Percentiles rank a stretch among this genome's conserved stretches.
Conservation (phyloP, 768 basidiomycete species). For the Mycena latifolia region DNA sequence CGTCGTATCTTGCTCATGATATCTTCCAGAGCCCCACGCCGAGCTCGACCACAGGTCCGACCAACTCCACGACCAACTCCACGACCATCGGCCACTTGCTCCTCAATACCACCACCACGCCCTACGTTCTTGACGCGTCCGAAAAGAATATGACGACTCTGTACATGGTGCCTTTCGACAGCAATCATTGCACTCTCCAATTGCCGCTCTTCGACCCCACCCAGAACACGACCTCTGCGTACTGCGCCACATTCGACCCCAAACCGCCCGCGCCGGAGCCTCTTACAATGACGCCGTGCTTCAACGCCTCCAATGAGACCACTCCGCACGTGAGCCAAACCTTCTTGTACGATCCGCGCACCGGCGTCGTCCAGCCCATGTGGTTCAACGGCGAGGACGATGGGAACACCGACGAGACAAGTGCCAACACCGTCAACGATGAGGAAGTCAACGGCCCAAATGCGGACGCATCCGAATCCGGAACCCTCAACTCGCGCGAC, state of each 20-base stretch:
- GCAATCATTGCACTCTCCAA: conserved; percentile 55
- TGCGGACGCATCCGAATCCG: conserved; percentile 19
- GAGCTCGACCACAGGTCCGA: conserved; percentile 34
- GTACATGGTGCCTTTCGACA: conserved; percentile 49
- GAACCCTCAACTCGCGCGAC: conserved; percentile 24
- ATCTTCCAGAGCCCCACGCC: conserved; percentile 13
- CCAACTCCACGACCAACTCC: conserved; percentile 51
- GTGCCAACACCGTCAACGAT: conserved; percentile 7
- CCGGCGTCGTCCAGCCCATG: conserved; percentile 67
- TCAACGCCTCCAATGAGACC: conserved; percentile 25
- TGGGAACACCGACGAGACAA: conserved; percentile 34
- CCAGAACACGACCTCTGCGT: conserved; percentile 50
- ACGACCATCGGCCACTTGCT: conserved; percentile 51
- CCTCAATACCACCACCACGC: conserved; percentile 38
- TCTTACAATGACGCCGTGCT: conserved; percentile 63
- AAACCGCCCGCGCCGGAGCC: conserved; percentile 60
- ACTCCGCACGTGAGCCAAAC: conserved; percentile 61
- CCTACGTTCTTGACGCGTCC: conserved; percentile 63
- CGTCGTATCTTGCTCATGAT: not conserved
- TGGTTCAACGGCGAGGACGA: conserved; percentile 51
- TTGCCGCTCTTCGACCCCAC: conserved; percentile 56
- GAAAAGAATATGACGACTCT: conserved; percentile 59
- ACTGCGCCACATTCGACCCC: conserved; percentile 75
- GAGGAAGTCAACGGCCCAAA: conserved; percentile 5
- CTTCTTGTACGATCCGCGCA: conserved; percentile 66